phyloP scores from a whole-genome alignment of 805 yeast species.

The Candida ficus region DNA sequence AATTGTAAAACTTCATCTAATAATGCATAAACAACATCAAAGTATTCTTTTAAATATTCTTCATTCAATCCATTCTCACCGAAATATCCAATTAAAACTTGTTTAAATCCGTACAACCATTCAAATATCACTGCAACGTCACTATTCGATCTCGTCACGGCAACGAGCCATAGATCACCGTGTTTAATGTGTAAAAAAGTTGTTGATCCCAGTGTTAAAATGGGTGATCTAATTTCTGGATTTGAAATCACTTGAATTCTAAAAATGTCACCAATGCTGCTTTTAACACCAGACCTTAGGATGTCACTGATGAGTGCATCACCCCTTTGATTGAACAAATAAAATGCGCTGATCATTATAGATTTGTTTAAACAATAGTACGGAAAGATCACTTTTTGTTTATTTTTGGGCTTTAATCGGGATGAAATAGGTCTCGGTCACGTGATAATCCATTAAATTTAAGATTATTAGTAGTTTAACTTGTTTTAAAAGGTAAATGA shows the following conservation, averaged over 20 bases:
- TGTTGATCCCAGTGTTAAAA: conserved; percentile 86
- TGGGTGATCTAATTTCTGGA: conserved; percentile 57
- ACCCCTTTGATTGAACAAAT: conserved; percentile 74
- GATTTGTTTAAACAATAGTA: no score
- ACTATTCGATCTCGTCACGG: conserved; percentile 83
- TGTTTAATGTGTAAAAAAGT: conserved; percentile 75
- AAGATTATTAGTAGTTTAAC: no score
- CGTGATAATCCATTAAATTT: no score
- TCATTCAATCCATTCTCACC: conserved; percentile 30
- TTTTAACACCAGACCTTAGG: conserved; percentile 67
- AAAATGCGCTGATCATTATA: conserved; percentile 32
- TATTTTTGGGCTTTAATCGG: background rate
- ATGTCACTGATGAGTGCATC: conserved; percentile 75
- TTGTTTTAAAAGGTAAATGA: no score
- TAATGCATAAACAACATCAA: conserved; percentile 66
- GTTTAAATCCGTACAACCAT: conserved; percentile 60
- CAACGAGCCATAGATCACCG: conserved; percentile 70
- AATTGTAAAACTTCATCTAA: conserved; percentile 72
- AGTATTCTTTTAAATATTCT: conserved; percentile 54
- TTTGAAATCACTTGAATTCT: conserved; percentile 85
- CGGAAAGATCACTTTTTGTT: no score
- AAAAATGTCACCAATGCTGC: conserved; percentile 81
- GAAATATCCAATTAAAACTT: conserved; percentile 42
- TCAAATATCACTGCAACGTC: conserved; percentile 81
- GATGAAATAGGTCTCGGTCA: no score